Base-by-base conservation (phyloP, 73 alveolate genomes). In the Blepharisma stoltei region DNA sequence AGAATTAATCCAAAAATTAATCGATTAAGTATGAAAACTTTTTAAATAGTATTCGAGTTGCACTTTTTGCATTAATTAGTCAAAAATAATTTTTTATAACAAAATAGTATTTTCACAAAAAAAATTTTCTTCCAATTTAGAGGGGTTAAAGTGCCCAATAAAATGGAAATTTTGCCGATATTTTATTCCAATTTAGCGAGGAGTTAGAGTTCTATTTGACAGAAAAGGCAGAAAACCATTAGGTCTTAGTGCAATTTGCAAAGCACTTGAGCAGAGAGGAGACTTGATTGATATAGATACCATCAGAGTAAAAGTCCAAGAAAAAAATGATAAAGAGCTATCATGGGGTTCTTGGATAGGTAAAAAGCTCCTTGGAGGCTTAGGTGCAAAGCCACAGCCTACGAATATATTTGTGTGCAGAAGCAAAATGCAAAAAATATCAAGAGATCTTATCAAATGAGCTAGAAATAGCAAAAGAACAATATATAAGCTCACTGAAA, bases 181-280 rank as follows among this genome's bases (percentile, higher is more conserved):
- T n/a, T n/a, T n/a, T n/a, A n/a, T n/a, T n/a, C n/a, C n/a, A n/a
- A n/a, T n/a, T n/a, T n/a, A n/a, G n/a, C n/a, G n/a, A n/a, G n/a
- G n/a, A n/a, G n/a, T n/a, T 50, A 50, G 21, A 50, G 65, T 50
- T 1, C 2, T 50, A 11, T 14, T 18, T 14, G 27, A 18, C 27
- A 50, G 65, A 50, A 50, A 50, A 18, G 65, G 65, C 2, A 50
- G 65, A 50, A 50, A 18, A 14, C 65, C 65, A 11, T 14, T 18
- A 14, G 65, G 65, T 14, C 65, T 50, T 4, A 18, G 0, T 1
- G 4, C n/a, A 18, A 50, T 50, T 18, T 11, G n/a, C 65, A 50
- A 50, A 18, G 65, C n/a, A 1, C 65, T 50, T 50, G 65, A 14
- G n/a, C n/a, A 50, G 21, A 50, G 65, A 50, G 65, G 65, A 50